Conservation (phyloP, 371 early-diverging fungal species). For the Basidiobolus heterosporus region DNA sequence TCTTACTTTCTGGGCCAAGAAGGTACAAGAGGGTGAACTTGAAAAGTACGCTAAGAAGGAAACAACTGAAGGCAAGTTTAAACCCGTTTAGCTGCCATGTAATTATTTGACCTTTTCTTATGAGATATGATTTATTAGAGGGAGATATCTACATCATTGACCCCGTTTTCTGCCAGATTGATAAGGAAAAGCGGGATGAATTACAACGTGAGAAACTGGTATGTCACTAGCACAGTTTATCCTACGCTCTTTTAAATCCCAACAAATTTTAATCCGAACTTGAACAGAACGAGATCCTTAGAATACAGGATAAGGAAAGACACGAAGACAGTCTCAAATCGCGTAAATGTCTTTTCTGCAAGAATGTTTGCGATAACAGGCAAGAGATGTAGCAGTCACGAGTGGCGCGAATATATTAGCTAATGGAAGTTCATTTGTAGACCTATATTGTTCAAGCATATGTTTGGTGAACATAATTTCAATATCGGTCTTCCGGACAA, state of each 20-base stretch:
- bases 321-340: constrained; percentile 42
- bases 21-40: constrained; percentile 15
- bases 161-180: constrained; percentile 33
- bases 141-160: constrained; percentile 36
- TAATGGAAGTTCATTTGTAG: constrained; percentile 9
- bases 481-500: constrained; percentile 89
- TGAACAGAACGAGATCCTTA: constrained; percentile 46
- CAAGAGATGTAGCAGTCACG: constrained; percentile 2
- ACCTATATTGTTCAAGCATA: constrained; percentile 60
- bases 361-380: constrained; percentile 48
- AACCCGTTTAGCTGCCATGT: background rate
- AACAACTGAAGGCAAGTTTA: constrained; percentile 8
- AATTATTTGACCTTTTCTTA: too few relatives aligned
- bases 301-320: constrained; percentile 63
- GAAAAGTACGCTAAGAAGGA: constrained; percentile 14
- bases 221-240: too few relatives aligned
- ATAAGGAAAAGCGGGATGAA: constrained; percentile 49
- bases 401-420: background rate
- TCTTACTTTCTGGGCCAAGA: constrained; percentile 48
- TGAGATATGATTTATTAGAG: background rate
- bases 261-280: background rate
- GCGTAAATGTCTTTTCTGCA: constrained; percentile 86
- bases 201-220: constrained; percentile 58
- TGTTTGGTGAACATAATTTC: constrained; percentile 83
- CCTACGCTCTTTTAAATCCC: background rate